Evolutionary conservation across 495 filamentous ascomycete species (phyloP), one percentile per base, ranked within the genome.

Genomic region (Bacidia gigantensis): DNA sequence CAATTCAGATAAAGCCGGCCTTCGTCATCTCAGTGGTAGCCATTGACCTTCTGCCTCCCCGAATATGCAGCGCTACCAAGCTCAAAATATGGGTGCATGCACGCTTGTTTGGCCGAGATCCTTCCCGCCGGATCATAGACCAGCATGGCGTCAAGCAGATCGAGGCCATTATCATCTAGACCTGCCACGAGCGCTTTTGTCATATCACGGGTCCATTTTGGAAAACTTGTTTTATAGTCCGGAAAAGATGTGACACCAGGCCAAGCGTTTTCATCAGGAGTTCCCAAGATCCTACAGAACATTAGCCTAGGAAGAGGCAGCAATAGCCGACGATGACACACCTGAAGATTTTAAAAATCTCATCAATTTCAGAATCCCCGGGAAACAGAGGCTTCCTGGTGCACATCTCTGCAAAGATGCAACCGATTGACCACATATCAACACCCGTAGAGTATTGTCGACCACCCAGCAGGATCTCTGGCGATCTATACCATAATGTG

Each of bases 271-370:
- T 99, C 92, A 40, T 82, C 81, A 2, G 92, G 92, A 3, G 92
- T 99, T 57, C 93, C 93, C 44, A 97, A 79, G 24, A 94, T 68
- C 50, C 92, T 95, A 61, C 9, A 35, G n/a, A 5, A 47, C 42
- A n/a, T 58, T 14, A 56, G 60, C 53, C 12, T 29, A 35, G 9
- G 11, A 56, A 58, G 52, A 50, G 3, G 22, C 29, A 50, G 38
- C 25, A 50, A 5, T 14, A 14, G 2, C 24, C 22, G 3, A 5
- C 2, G n/a, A 29, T 22, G 22, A 53, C 79, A 58, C 70, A 92
- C 88, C 82, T 77, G 81, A 99, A 99, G 59, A 97, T 99, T 70
- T 95, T 97, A 75, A 97, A 97, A 60, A 99, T 97, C 71, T 99
- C 93, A 60, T 99, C 92, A 68, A 99, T 97, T 65, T 99, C 92